Conservation (phyloP, 2,329 filamentous ascomycete species). For the Talaromyces albobiverticillius region DNA sequence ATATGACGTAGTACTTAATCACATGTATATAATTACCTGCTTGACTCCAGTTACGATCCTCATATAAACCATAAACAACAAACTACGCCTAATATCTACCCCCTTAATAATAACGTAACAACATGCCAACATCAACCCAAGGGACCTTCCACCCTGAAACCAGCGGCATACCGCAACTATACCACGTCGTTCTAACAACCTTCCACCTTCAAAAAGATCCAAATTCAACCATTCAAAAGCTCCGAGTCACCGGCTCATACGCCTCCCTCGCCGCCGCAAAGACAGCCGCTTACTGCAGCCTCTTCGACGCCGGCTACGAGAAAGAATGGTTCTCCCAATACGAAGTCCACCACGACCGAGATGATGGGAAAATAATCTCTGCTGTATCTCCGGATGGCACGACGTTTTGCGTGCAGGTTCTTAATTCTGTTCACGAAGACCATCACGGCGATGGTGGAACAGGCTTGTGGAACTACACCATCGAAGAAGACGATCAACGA, state of each 20-base stretch:
- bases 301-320: conserved; percentile 22
- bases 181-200: conserved; percentile 6
- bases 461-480: conserved; percentile 3
- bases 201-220: conserved; percentile 9
- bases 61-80: too few species aligned
- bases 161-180: conserved; percentile 10
- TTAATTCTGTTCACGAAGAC: conserved; percentile 14
- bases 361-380: conserved; percentile 22
- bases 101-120: too few species aligned
- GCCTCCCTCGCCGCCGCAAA: conserved; percentile 8
- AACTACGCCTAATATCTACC: too few species aligned
- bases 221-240: conserved; percentile 5
- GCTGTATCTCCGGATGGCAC: conserved; percentile 25
- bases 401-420: conserved; percentile 24
- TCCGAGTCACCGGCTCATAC: conserved; percentile 11
- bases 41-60: too few species aligned
- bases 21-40: too few species aligned
- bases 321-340: conserved; percentile 27
- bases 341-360: conserved; percentile 17
- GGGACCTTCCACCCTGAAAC: background rate
- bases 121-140: background rate
- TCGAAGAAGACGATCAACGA: conserved; percentile 21
- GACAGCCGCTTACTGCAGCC: conserved; percentile 6
- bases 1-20: too few species aligned
- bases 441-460: background rate